A percentile compares a stretch with the other conserved stretches of the same genome.
These are phyloP conservation scores for Penicillium malachiteum DNA, from an alignment of 495 filamentous ascomycete genomes.

Conservation along the genomic window DNA sequence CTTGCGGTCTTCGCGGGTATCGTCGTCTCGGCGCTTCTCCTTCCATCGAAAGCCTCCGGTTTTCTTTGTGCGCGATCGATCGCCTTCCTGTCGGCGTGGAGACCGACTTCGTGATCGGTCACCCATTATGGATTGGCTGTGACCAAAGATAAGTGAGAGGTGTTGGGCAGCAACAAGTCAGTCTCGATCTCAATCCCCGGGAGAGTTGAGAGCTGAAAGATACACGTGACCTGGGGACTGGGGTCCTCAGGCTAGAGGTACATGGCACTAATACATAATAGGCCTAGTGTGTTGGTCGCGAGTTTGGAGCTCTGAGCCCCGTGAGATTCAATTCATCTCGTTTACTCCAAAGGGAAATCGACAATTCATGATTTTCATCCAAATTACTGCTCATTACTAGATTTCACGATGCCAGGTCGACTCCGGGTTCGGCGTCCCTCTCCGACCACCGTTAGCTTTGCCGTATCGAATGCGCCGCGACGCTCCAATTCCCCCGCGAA, in stretches of 20 bases:
- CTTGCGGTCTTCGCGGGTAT: slow-evolving; percentile 45
- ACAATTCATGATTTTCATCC: no score
- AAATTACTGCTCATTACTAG: not conserved
- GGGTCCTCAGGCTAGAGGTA: not conserved
- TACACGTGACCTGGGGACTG: slow-evolving; percentile 25
- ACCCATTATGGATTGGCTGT: slow-evolving; percentile 28
- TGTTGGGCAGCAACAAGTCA: slow-evolving; percentile 13
- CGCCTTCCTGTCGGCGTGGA: slow-evolving; percentile 27
- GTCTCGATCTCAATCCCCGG: slow-evolving; percentile 14
- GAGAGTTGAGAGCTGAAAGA: slow-evolving; percentile 6
- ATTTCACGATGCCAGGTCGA: slow-evolving; percentile 40
- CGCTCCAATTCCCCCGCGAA: slow-evolving; percentile 57
- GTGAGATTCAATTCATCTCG: not conserved
- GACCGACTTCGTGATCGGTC: slow-evolving; percentile 41
- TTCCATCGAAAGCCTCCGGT: slow-evolving; percentile 65
- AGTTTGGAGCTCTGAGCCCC: slow-evolving; percentile 3
- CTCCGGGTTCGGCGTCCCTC: slow-evolving; percentile 73
- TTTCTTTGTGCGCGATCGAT: slow-evolving; percentile 31
- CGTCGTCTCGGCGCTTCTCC: slow-evolving; percentile 54
- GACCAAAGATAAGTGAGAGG: slow-evolving; percentile 6
- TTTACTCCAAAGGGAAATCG: no score
- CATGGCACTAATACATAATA: slow-evolving; percentile 7
- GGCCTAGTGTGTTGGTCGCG: slow-evolving; percentile 23
- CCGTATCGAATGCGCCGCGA: slow-evolving; percentile 68
- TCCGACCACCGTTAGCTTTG: slow-evolving; percentile 82